phyloP scores from a whole-genome alignment of 1,139 yeast genomes.

The Geotrichum europaeum region DNA sequence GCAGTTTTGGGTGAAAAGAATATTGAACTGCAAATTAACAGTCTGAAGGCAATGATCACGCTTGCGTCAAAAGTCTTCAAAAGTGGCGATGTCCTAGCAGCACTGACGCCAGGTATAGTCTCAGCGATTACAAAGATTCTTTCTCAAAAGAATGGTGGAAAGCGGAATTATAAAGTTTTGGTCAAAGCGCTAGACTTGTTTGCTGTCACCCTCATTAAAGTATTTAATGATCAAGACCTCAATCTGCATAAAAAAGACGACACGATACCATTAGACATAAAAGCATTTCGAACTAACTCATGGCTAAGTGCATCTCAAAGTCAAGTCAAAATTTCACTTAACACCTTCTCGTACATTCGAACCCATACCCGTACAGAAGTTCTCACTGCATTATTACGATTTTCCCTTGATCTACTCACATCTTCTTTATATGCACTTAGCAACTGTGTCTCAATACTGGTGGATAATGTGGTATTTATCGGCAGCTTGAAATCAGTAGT shows the following conservation, averaged over 20 bases:
- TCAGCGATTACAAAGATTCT: constrained; percentile 46
- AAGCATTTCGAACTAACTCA: constrained; percentile 39
- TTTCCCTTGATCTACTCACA: constrained; percentile 32
- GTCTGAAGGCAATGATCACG: constrained; percentile 34
- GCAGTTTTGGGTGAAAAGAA: constrained; percentile 28
- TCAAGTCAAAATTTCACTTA: constrained; percentile 44
- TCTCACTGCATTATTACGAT: constrained; percentile 29
- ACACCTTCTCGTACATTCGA: constrained; percentile 24
- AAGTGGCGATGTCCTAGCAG: constrained; percentile 47
- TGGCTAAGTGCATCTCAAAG: constrained; percentile 64
- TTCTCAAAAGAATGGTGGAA: constrained; percentile 34
- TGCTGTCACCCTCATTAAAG: constrained; percentile 32
- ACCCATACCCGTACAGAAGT: constrained; percentile 34
- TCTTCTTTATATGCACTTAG: constrained; percentile 35
- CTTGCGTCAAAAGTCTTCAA: constrained; percentile 33
- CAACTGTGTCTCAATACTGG: constrained; percentile 33
- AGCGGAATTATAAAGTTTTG: constrained; percentile 40
- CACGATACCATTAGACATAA: not conserved
- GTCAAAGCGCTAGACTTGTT: constrained; percentile 35
- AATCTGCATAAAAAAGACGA: constrained; percentile 1
- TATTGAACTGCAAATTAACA: constrained; percentile 21
- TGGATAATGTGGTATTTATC: constrained; percentile 30
- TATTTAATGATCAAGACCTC: constrained; percentile 42
- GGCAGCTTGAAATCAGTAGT: constrained; percentile 13
- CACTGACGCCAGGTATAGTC: constrained; percentile 52